Evolutionary conservation across 305 asterid species (phyloP), one percentile per base, ranked within the genome.

Genomic region (Salvia sclarea): DNA sequence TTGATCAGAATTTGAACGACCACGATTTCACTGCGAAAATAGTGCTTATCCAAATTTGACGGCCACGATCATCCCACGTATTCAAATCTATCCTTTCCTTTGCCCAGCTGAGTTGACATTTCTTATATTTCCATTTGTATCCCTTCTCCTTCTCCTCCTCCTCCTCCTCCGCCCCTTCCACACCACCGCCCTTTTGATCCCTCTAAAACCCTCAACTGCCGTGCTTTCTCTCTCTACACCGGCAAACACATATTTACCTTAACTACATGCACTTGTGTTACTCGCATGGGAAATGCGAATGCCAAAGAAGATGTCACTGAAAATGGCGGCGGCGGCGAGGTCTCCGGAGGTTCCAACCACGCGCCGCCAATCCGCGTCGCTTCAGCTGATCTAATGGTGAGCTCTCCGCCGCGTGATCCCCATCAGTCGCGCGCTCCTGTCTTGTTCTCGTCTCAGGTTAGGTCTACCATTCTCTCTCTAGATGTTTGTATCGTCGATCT

Each of bases 391-490:
- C 61, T 80, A 38, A 80, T 80, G 88, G 74, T 62, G 59, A 83
- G 85, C 72, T 83, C 82, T 37, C 85, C 85, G 31, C 76, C 84
- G 28, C 84, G 45, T 54, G 83, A 76, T 60, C 70, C 68, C 35
- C 80, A 78, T 31, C 85, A 71, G 58, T 74, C 85, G 64, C 80
- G 72, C 44, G 59, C 84, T n/a, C 85, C 88, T 47, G 66, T 70
- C 17, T 66, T 74, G 82, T 80, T 83, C 72, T 65, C 84, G n/a
- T 73, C 88, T 38, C 88, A 83, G 88, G 88, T 78, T 58, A 56
- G 63, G 66, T 75, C 66, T 68, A 33, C 16, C 45, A 61, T 77
- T 66, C 70, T 14, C 45, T 45, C 21, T 59, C 18, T 65, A 49
- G 37, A 4, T 73, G 25, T 18, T 38, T 61, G 12, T 22, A 10